phyloP scores from a whole-genome alignment of 2,329 filamentous ascomycete genomes.

The Phyllosticta citribraziliensis region DNA sequence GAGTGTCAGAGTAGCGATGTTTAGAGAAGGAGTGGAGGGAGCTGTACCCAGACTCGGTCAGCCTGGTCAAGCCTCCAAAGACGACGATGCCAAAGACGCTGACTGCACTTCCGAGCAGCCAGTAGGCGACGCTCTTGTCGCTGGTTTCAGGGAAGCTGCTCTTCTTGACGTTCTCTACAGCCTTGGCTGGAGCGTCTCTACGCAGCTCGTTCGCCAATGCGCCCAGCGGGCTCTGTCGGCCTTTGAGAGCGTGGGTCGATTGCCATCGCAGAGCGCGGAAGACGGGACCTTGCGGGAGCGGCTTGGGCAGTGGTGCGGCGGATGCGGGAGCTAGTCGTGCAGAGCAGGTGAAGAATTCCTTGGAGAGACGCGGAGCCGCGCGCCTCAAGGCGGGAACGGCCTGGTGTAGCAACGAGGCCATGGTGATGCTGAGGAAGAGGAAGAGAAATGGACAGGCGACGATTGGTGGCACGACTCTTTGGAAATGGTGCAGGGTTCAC shows the following conservation, averaged over 20 bases:
- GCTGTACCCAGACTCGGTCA: constrained; percentile 89
- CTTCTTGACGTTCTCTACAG: neutral
- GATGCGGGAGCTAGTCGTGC: constrained; percentile 21
- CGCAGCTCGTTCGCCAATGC: constrained; percentile 1
- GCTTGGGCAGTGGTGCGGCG: constrained; percentile 11
- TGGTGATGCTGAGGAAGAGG: constrained; percentile 13
- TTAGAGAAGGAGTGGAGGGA: neutral
- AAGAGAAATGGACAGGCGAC: constrained; percentile 8
- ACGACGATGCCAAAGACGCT: constrained; percentile 97
- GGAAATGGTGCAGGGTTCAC: neutral
- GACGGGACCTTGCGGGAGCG: constrained; percentile 13
- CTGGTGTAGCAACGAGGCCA: constrained; percentile 26
- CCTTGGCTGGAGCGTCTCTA: neutral
- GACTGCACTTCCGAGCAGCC: constrained; percentile 81
- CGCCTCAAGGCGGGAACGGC: constrained; percentile 28
- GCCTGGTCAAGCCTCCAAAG: constrained; percentile 81
- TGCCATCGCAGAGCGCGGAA: constrained; percentile 24
- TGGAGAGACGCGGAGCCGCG: constrained; percentile 28
- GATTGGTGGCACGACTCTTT: constrained; percentile 5
- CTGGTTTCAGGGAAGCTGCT: constrained; percentile 50
- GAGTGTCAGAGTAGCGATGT: constrained; percentile 14
- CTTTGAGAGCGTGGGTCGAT: constrained; percentile 19
- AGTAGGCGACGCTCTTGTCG: constrained; percentile 74
- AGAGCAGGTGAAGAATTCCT: constrained; percentile 24
- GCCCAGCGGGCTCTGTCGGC: constrained; percentile 1